phyloP scores from a whole-genome alignment of 768 basidiomycete genomes.

The Pleurotus sapidus region DNA sequence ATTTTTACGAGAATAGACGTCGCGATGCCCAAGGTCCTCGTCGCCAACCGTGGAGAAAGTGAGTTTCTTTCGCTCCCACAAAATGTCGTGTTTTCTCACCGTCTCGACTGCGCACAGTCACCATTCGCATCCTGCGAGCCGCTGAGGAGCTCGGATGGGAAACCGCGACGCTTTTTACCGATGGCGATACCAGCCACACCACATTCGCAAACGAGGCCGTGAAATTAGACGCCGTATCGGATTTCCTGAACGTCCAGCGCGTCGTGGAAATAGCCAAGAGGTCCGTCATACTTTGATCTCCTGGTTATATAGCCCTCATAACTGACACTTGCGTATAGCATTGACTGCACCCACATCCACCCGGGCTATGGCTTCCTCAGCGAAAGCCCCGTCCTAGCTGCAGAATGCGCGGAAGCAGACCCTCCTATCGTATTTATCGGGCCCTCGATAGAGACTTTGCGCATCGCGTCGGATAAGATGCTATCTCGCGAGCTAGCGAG shows the following conservation, averaged over 20 bases:
- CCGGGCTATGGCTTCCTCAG: slow-evolving; percentile 84
- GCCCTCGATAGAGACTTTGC: slow-evolving; percentile 76
- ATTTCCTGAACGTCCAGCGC: slow-evolving; percentile 27
- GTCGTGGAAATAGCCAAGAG: slow-evolving; percentile 26
- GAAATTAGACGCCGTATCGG: slow-evolving; percentile 76
- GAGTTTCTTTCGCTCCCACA: slow-evolving; percentile 26
- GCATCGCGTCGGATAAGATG: slow-evolving; percentile 52
- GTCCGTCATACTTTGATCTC: slow-evolving; percentile 12
- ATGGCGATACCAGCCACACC: slow-evolving; percentile 78
- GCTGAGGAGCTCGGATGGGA: slow-evolving; percentile 85
- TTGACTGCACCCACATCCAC: slow-evolving; percentile 34
- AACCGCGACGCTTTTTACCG: slow-evolving; percentile 85
- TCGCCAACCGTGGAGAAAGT: slow-evolving; percentile 76
- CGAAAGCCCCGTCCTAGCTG: slow-evolving; percentile 79
- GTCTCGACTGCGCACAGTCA: slow-evolving; percentile 45
- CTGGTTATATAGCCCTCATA: neutral
- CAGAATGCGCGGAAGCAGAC: slow-evolving; percentile 73
- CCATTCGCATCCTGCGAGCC: slow-evolving; percentile 85
- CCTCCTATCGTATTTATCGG: slow-evolving; percentile 70
- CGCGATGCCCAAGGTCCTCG: slow-evolving; percentile 61
- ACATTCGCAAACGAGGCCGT: slow-evolving; percentile 82
- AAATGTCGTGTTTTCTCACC: neutral
- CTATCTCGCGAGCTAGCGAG: slow-evolving; percentile 30
- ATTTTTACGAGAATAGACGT: neutral
- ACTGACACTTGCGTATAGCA: neutral